Evolutionary conservation across 169 alveolate species (phyloP).

Genomic region (Miamiensis avidus): DNA sequence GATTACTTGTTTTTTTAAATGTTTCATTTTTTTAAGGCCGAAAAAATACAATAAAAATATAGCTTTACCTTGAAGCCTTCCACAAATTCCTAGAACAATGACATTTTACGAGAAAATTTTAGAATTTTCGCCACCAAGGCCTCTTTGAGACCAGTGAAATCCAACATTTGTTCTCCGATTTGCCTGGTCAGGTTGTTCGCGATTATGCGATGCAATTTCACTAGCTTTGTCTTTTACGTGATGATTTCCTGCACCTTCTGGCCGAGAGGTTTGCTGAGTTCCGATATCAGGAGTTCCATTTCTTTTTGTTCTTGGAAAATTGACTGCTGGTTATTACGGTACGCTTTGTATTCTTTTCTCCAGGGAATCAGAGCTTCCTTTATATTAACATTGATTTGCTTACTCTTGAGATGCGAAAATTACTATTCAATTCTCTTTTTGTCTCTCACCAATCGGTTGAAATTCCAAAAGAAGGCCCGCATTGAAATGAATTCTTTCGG

Average conservation of each 20-base stretch:
- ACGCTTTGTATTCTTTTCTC: background rate
- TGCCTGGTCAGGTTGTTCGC: background rate
- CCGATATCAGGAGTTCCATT: background rate
- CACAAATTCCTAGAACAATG: background rate
- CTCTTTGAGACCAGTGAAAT: background rate
- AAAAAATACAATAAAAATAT: too few relatives aligned
- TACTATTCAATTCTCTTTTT: too few relatives aligned
- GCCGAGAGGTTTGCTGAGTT: background rate
- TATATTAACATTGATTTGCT: background rate
- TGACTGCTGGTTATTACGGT: background rate
- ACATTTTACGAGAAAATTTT: background rate
- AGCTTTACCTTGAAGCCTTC: background rate
- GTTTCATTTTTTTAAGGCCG: too few relatives aligned
- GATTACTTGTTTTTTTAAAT: too few relatives aligned
- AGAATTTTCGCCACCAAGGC: background rate
- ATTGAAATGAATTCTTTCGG: background rate
- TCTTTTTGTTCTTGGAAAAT: background rate
- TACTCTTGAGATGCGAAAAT: background rate
- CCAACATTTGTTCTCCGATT: background rate
- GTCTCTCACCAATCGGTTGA: background rate
- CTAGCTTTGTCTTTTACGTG: too few relatives aligned
- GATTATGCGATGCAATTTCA: background rate
- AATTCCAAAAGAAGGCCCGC: background rate
- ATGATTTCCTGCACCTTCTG: background rate
- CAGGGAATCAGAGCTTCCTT: background rate